Conservation (phyloP, 225 moss, liverwort and hornwort genomes). For the Climacium dendroides region DNA sequence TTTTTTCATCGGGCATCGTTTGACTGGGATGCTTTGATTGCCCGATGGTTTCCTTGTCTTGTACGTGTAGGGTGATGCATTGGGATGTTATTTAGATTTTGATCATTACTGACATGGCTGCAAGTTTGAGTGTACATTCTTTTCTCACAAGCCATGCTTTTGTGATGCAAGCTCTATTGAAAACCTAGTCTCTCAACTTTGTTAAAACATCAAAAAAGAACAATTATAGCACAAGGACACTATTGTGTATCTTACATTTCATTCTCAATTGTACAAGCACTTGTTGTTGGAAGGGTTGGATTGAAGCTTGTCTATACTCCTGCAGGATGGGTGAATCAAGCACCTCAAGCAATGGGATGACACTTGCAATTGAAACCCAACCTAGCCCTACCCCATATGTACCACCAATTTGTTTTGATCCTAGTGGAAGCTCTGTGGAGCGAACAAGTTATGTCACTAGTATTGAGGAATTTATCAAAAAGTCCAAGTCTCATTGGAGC, state of each 20-base stretch:
- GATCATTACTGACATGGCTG: too few relatives aligned
- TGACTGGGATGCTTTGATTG: background rate
- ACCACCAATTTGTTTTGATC: background rate
- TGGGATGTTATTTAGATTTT: background rate
- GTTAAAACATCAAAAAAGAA: background rate
- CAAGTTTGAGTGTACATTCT: background rate
- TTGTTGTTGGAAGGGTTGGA: background rate
- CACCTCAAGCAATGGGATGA: background rate
- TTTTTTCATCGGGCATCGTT: background rate
- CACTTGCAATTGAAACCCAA: background rate
- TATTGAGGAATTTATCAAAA: background rate
- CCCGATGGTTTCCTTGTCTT: background rate
- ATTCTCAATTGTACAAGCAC: background rate
- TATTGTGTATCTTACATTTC: rapidly evolving
- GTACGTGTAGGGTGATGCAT: background rate
- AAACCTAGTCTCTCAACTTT: background rate
- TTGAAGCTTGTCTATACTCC: too few relatives aligned
- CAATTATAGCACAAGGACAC: background rate
- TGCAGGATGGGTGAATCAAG: background rate
- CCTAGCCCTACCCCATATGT: rapidly evolving
- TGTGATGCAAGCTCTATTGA: background rate
- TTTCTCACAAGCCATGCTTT: background rate
- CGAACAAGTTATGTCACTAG: background rate
- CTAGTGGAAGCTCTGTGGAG: rapidly evolving
- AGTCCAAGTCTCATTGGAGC: background rate